Base-by-base conservation (phyloP, 2,329 filamentous ascomycete genomes). In the Fusarium sarcochroum region DNA sequence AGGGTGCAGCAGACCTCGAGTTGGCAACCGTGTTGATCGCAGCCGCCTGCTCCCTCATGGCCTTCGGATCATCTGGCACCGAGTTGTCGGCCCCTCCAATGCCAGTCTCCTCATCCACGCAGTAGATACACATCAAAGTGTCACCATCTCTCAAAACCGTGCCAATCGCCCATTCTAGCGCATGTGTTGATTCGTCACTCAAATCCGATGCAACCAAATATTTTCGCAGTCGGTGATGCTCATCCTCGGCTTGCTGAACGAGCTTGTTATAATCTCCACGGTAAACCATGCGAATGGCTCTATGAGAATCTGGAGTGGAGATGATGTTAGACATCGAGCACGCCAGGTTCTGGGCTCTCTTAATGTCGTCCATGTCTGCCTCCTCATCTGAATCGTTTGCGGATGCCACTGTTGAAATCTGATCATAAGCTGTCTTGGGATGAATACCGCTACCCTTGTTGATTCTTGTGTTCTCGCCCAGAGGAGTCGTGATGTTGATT, bases 141-240 rank as follows among this genome's bases (percentile, higher is more conserved):
- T 99, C 96, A 9, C 96, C 96, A 72, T 98, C 94, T 48, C 96
- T 89, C 30, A 99, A 84, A 7, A 98, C 94, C 0, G 95, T 98
- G 9, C 96, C 96, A 57, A 99, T 94, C 0, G 95, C 96, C 96
- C 96, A 99, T 78, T 99, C 96, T 32, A 99, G 85, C 2, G 96
- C 96, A 78, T 98, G 97, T 8, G 93, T 93, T 6, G 95, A 94
- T 81, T 99, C 96, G 37, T 96, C 93, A 71, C 94, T 98, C 5
- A 98, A 83, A 79, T 99, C 96, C 0, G 93, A 98, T 5, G 96
- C 95, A n/a, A 98, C 94, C 17, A 99, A 83, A 76, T 98, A 99
- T 74, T 96, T 97, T 53, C 96, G 88, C 63, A 95, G 87, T 53
- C 92, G 89, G 49, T 92, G 89, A 49, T 93, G 86, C 52, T 93